Evolutionary conservation across 208 protist genomes (phyloP), one percentile per base, ranked within the genome.

Genomic region (Acanthamoeba culbertsoni): DNA sequence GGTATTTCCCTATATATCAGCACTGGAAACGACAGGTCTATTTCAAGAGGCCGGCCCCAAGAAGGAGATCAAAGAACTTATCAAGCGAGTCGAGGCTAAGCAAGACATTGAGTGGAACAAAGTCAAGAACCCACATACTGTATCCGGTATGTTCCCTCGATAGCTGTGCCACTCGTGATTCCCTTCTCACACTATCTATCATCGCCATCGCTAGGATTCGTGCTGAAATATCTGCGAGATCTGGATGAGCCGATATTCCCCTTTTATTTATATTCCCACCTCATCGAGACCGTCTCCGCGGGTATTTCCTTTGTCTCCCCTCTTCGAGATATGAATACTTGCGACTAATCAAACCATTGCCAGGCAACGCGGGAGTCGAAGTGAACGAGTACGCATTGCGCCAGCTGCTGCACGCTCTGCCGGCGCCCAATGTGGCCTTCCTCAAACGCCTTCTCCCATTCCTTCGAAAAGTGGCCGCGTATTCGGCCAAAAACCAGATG

Each of bases 1-100:
- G 14, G 59, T 10, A 18, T 75, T 10, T 26, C 18, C 28, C 35
- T 37, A 37, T 18, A 7, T 18, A 14, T 37, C 71, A 82, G 71
- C 71, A 26, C 23, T 82, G 45, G 71, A 82, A 43, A 82, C 71
- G 45, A 53, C 71, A 31, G 71, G 71, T 33, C 71, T 82, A n/a
- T 82, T 82, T 18, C 71, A 82, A 40, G 71, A 82, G 31, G 71
- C 71, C 42, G 71, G 71, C 0, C 71, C 71, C 0, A 82, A 82
- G 71, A 82, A 82, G 71, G 71, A 82, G n/a, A 28, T 82, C 31
- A 82, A 82, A 20, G 71, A 82, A 43, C 71, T 82, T n/a, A 55
- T 82, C 37, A 82, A 82, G 71, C 40, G 71, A n/a, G 53, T 82
- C 45, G 71, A 82, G 16, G 37, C 71, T 43, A 82, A 82, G 45